Percentiles rank a stretch among this genome's conserved stretches.
Conservation (phyloP, 75 land plant genomes). For the Chamaecyparis obtusa region DNA sequence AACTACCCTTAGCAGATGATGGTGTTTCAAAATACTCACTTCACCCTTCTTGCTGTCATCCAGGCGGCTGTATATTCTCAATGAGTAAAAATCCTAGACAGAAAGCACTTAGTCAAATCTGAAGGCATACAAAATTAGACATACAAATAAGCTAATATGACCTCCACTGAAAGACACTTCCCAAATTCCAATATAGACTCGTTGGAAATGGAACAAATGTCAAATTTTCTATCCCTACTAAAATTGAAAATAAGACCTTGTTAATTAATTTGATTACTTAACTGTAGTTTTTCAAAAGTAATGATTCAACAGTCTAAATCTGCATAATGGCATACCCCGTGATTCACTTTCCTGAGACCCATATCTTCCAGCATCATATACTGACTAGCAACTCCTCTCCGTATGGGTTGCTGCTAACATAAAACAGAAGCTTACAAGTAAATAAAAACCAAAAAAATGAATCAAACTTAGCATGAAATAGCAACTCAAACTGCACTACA, state of each 20-base stretch:
- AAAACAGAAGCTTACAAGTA: slow-evolving; percentile 5
- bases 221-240: neutral
- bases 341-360: slow-evolving; percentile 64
- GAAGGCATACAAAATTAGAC: neutral
- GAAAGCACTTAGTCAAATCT: neutral
- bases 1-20: neutral
- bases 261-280: neutral
- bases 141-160: neutral
- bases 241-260: neutral
- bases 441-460: neutral
- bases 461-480: neutral
- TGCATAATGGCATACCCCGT: slow-evolving; percentile 46
- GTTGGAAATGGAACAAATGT: no score
- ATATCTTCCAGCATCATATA: slow-evolving; percentile 82
- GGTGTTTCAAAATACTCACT: slow-evolving; percentile 34
- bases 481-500: neutral
- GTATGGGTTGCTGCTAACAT: slow-evolving; percentile 69
- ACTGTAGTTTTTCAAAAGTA: neutral
- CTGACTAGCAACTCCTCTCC: slow-evolving; percentile 73
- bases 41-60: slow-evolving; percentile 84
- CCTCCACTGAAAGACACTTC: neutral
- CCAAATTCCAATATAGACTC: neutral
- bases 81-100: slow-evolving; percentile 72
- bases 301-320: neutral
- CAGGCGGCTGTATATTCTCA: slow-evolving; percentile 70